Evolutionary conservation across 371 early-diverging fungal genomes (phyloP), one percentile per base, ranked within the genome.

Genomic region (Lichtheimia ramosa): DNA sequence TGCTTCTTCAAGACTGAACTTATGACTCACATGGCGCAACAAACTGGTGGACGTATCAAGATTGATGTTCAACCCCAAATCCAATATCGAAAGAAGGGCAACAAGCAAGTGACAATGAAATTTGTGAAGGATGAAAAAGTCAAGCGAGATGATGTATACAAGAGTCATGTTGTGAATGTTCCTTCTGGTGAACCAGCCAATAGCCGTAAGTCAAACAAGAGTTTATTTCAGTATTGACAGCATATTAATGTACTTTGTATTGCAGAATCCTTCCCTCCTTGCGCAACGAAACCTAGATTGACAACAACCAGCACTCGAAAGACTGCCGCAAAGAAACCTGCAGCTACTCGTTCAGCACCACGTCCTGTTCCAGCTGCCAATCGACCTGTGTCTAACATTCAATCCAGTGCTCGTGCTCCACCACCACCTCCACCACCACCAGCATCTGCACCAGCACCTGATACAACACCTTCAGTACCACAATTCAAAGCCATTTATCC

Each of bases 1-100:
- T 81, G 80, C 59, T 62, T 65, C 48, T 90, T 92, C 73, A 96
- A 96, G 77, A 96, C 95, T 4, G 97, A 95, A 73, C 70, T 96
- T 27, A 72, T 93, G 16, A 80, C 90, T 0, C 85, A 83, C 66
- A 70, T 89, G 59, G 67, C 79, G 42, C 83, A 79, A 56, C 74
- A 76, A 41, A 81, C 86, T 3, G 73, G 75, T 10, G 84, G 84
- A 0, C 74, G 85, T 15, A 81, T 91, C 65, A 69, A 73, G 5
- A 79, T 92, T 16, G 75, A 87, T 34, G 73, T 91, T 53, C 63
- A 61, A 25, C 70, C 71, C 25, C 72, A 73, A 43, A 88, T 91
- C 54, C 81, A 82, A 48, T 92, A 89, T 74, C 64, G 71, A 54
- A 93, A 91, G 73, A 93, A 93, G 81, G 85, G 88, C 43, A 81